Evolutionary conservation across 2,329 filamentous ascomycete genomes (phyloP).

Genomic region (Penicillium sp.): DNA sequence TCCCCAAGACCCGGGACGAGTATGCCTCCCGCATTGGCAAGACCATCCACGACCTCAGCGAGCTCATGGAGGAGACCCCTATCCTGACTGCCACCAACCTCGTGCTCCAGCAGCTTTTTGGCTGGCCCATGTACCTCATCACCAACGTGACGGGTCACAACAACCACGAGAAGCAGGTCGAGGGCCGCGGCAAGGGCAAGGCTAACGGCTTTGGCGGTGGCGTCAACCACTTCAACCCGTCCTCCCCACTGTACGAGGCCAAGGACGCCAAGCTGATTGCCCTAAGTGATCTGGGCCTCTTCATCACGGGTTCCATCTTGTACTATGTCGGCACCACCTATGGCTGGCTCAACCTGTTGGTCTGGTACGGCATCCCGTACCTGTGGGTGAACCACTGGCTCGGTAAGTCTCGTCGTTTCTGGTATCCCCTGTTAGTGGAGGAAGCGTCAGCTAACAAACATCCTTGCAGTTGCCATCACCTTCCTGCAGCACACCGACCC

Average conservation of each 20-base stretch:
- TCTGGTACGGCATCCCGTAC: conserved; percentile 96
- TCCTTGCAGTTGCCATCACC: conserved; percentile 82
- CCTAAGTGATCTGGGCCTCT: conserved; percentile 79
- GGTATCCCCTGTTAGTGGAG: not conserved
- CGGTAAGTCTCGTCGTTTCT: conserved; percentile 62
- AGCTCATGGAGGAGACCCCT: conserved; percentile 93
- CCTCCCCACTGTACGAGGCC: conserved; percentile 84
- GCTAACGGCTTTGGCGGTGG: conserved; percentile 72
- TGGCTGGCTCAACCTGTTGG: conserved; percentile 79
- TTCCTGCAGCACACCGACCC: conserved; percentile 97
- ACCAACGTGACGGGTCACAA: conserved; percentile 96
- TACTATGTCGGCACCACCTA: conserved; percentile 70
- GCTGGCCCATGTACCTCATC: conserved; percentile 89
- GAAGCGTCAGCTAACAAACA: not conserved
- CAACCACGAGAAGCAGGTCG: conserved; percentile 82
- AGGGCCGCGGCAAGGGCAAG: conserved; percentile 93
- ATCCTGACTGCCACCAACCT: conserved; percentile 73
- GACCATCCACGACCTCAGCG: conserved; percentile 74
- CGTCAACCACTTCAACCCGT: conserved; percentile 93
- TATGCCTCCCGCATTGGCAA: conserved; percentile 73
- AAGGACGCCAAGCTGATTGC: conserved; percentile 85
- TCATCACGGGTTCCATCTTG: conserved; percentile 60
- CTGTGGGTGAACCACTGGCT: conserved; percentile 99
- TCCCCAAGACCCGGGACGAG: conserved; percentile 84
- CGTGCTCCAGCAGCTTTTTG: conserved; percentile 79